Evolutionary conservation across 2,329 filamentous ascomycete species (phyloP).

Genomic region (Daldinia sp.): DNA sequence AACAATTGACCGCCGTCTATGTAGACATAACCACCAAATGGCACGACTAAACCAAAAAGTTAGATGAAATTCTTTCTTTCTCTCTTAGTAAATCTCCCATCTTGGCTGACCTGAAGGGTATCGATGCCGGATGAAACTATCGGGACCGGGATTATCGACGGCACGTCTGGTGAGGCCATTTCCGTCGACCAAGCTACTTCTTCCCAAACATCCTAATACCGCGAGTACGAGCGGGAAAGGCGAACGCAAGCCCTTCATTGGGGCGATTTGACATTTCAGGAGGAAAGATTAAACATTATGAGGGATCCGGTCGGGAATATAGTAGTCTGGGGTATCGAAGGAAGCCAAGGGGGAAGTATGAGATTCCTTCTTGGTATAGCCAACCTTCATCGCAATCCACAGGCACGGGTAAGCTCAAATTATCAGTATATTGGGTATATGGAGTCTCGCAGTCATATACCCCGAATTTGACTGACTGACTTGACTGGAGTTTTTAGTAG

Average conservation of each 20-base stretch:
- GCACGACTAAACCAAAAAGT: constrained; percentile 43
- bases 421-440: constrained; percentile 13
- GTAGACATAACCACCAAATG: constrained; percentile 55
- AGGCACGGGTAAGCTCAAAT: constrained; percentile 14
- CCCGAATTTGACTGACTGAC: neutral
- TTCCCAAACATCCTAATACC: constrained; percentile 46
- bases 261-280: constrained; percentile 45
- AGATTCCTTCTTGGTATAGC: constrained; percentile 31
- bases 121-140: constrained; percentile 45
- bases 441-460: constrained; percentile 16
- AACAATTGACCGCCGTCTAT: constrained; percentile 56
- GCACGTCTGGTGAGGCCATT: constrained; percentile 38
- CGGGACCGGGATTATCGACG: constrained; percentile 43
- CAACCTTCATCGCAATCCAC: constrained; percentile 26
- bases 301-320: constrained; percentile 30
- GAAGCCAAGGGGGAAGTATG: constrained; percentile 16
- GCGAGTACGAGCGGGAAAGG: constrained; percentile 47
- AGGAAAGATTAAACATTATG: constrained; percentile 45
- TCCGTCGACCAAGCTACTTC: constrained; percentile 32
- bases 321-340: constrained; percentile 34
- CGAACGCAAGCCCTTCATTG: constrained; percentile 49
- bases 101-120: constrained; percentile 42
- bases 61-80: constrained; percentile 18
- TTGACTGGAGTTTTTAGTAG: neutral
- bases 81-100: neutral